Conservation (phyloP, 495 filamentous ascomycete species). For the Talaromyces ruber region DNA sequence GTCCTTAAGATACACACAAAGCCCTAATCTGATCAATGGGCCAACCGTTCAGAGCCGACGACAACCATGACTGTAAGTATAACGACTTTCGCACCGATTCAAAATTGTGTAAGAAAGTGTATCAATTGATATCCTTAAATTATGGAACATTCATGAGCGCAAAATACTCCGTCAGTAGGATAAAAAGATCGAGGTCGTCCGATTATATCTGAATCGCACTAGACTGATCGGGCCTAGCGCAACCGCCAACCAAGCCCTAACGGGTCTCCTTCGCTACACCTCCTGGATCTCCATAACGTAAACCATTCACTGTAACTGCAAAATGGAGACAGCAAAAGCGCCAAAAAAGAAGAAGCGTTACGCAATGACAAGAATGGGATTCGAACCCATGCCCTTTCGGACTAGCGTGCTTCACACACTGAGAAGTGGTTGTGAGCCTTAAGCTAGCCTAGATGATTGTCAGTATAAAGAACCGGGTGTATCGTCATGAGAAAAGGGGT, state of each 20-base stretch:
- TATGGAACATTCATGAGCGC: neutral
- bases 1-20: neutral
- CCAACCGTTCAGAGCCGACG: neutral
- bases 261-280: neutral
- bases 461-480: too few species aligned
- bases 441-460: neutral
- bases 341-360: neutral
- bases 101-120: neutral
- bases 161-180: neutral
- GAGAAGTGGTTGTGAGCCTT: neutral
- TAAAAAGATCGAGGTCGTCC: neutral
- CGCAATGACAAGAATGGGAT: slow-evolving; percentile 42
- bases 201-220: neutral
- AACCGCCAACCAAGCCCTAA: neutral
- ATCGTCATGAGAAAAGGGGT: too few species aligned
- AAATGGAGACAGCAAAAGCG: neutral
- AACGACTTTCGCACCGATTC: neutral
- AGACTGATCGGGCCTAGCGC: neutral
- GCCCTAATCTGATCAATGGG: neutral
- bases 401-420: neutral
- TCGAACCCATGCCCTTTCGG: slow-evolving; percentile 42
- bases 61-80: neutral
- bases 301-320: neutral
- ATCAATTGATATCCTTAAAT: neutral
- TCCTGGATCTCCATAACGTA: neutral